Percentiles rank a stretch among this genome's conserved stretches.
These are phyloP conservation scores for Saussurea involucrata DNA, from an alignment of 129 eudicot genomes.

Conservation along the genomic window DNA sequence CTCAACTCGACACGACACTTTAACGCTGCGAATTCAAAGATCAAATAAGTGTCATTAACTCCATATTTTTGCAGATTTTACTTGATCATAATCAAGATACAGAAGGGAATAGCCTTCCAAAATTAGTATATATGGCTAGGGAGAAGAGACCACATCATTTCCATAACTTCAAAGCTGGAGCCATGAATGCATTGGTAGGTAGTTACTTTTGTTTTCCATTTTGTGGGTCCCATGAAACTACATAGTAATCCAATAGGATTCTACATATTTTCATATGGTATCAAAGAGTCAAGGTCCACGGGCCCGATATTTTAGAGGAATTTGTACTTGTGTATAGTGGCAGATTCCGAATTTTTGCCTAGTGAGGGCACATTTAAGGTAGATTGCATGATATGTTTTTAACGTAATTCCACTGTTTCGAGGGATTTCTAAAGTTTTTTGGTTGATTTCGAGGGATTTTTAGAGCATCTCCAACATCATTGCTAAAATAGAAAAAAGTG, in stretches of 20 bases:
- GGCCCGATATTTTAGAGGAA: not conserved
- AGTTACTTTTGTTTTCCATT: not conserved
- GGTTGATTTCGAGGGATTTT: too few species aligned
- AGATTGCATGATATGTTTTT: too few species aligned
- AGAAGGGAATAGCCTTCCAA: slow-evolving; percentile 62
- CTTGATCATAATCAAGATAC: slow-evolving; percentile 44
- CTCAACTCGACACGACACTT: too few species aligned
- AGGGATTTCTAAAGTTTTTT: too few species aligned
- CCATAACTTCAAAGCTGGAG: slow-evolving; percentile 93
- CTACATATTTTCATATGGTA: not conserved
- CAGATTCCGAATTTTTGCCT: too few species aligned
- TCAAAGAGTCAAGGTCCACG: not conserved
- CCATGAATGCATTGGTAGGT: slow-evolving; percentile 91
- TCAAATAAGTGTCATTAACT: not conserved
- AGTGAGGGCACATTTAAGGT: too few species aligned
- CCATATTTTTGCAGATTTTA: slow-evolving; percentile 40
- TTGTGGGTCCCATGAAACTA: not conserved
- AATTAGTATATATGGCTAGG: slow-evolving; percentile 72
- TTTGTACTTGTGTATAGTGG: not conserved
- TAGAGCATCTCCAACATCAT: too few species aligned
- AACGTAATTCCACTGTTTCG: too few species aligned
- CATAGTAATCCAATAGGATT: not conserved
- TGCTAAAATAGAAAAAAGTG: too few species aligned
- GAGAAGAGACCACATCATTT: slow-evolving; percentile 69
- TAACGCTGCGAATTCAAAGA: not conserved